Conservation (phyloP, 495 filamentous ascomycete genomes). For the Jackrogersella multiformis region DNA sequence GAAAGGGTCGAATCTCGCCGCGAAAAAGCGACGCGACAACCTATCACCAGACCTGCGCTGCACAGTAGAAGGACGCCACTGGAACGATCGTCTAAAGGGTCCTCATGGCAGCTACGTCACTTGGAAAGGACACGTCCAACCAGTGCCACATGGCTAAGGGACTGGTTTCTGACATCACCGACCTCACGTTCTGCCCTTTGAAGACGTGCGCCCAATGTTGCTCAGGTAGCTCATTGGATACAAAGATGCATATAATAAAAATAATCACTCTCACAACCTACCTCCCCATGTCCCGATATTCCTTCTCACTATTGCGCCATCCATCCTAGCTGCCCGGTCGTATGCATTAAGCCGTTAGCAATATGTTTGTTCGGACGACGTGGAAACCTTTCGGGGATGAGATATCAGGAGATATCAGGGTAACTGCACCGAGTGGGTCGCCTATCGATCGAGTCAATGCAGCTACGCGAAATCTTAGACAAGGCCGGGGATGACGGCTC, state of each 20-base stretch:
- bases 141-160: constrained; percentile 21
- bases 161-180: constrained; percentile 40
- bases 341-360: constrained; percentile 35
- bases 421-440: constrained; percentile 13
- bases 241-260: constrained; percentile 10
- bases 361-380: constrained; percentile 17
- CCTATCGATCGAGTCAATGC: constrained; percentile 31
- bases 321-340: constrained; percentile 8
- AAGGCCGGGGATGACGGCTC: constrained; percentile 23
- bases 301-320: constrained; percentile 34
- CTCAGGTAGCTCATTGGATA: constrained; percentile 22
- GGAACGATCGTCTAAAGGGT: constrained; percentile 29
- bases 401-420: constrained; percentile 24
- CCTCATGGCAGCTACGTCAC: constrained; percentile 38
- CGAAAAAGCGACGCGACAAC: constrained; percentile 33
- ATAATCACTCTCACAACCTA: constrained; percentile 13
- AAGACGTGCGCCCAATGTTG: constrained; percentile 13
- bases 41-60: constrained; percentile 29
- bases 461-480: constrained; percentile 41
- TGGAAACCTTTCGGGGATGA: neutral
- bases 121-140: constrained; percentile 18
- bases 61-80: constrained; percentile 34
- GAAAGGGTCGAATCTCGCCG: constrained; percentile 25
- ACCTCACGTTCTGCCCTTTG: constrained; percentile 15
- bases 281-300: constrained; percentile 23